Base-by-base conservation (phyloP, 2,329 filamentous ascomycete genomes). In the Diaporthe humulicola region DNA sequence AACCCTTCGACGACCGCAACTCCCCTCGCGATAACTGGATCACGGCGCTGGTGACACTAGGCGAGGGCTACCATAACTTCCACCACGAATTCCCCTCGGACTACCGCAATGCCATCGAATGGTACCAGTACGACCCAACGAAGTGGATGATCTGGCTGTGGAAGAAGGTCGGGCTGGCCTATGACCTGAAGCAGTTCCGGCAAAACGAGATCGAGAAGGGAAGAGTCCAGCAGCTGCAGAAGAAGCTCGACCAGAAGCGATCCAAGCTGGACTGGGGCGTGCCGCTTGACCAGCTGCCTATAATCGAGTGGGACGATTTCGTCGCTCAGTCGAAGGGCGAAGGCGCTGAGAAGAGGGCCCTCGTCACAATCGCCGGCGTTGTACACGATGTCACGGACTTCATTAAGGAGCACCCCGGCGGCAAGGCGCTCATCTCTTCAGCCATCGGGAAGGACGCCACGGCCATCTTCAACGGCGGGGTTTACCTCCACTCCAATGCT, bases 71-170 rank as follows among this genome's bases (percentile, higher is more conserved):
- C 87, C 95, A 97, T 90, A 97, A 97, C 89, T 97, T 97, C 90
- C 95, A 97, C 87, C 95, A 97, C 89, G 95, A 97, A 84, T 97
- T 97, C 86, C 95, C 95, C 71, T 96, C 94, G 10, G 95, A 97
- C 85, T 97, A 97, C 90, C 94, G 95, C 83, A 97, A 97, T 83
- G 95, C 94, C 76, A 96, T 97, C 79, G 89, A 95, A 85, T 97
- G 95, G 94, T 93, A 92, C 86, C 95, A 97, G 86, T 97, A 97
- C 82, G 95, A 97, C 84, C 95, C 95, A 60, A 97, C 95, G 83
- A 97, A 97, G 88, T 97, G 95, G 94, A 90, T 87, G 82, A 97
- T 97, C 87, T 95, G 92, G 92, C 81, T 88, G 75, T 96, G 93
- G 93, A 97, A 96, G 90, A 91, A 93, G 85, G 86, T 96, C 73